Base-by-base conservation (phyloP, 1,284 basidiomycete genomes). In the Irpex sp. region DNA sequence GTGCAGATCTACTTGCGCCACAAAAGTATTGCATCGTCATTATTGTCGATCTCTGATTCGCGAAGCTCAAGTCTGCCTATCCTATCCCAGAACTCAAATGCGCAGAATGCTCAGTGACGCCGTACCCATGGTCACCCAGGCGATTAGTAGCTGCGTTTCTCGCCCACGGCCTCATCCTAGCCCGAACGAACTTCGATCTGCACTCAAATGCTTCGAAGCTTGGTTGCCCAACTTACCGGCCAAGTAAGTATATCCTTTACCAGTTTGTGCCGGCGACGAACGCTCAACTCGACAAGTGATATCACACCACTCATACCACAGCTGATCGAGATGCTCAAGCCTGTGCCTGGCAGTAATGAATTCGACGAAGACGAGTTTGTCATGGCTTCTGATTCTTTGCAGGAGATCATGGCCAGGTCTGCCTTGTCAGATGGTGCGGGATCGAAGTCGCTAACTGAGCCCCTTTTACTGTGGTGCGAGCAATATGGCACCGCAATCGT, bases 351-450 rank as follows among this genome's bases (percentile, higher is more conserved):
- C 0, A 67, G 71, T 2, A 61, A 62, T 0, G 75, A 77, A 36
- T 79, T 78, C 37, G 79, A 85, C 51, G 84, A 86, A 47, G 72
- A 79, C 0, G 69, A 80, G 0, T 92, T 93, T 69, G 74, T 84
- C 2, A 81, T 86, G 0, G 85, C 88, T 0, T 89, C 88, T 0
- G 87, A 92, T 49, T 84, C 88, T 0, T 73, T 96, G 4, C 87
- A 91, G 71, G 92, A 95, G 69, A 82, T 95, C 59, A 82, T 94
- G 67, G 83, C 86, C 0, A 85, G 85, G 59, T 92, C 92, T 0
- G 81, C 90, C 0, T 80, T 94, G 58, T 81, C 87, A 1, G 85
- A 87, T 66, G 91, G 92, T 1, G 83, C 88, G 4, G 93, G 89
- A 0, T 82, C 82, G 9, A 85, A 85, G 66, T 83, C 87, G 3